Evolutionary conservation across 2,329 filamentous ascomycete species (phyloP).

Genomic region (Dothideomycetes sp.): DNA sequence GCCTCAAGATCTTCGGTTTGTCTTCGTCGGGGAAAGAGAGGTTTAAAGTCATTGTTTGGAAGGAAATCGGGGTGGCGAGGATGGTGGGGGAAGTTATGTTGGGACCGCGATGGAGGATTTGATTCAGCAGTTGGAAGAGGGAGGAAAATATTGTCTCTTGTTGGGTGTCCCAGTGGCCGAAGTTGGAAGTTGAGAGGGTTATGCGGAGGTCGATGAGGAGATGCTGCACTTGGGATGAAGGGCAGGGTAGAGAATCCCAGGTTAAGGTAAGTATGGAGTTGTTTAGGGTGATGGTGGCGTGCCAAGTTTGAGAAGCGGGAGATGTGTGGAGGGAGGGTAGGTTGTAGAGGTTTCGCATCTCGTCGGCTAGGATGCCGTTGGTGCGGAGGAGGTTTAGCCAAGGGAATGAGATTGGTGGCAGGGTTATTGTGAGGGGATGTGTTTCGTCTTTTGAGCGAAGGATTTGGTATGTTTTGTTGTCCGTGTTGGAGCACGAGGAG

Average conservation of each 20-base stretch:
- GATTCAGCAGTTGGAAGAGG: not conserved
- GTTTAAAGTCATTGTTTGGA: not conserved
- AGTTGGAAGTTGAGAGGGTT: not conserved
- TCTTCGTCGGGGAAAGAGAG: conserved; percentile 4
- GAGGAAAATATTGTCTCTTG: not conserved
- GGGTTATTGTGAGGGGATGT: not conserved
- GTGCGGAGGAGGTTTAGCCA: conserved; percentile 8
- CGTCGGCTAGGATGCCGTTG: conserved; percentile 1
- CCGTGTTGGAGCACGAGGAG: not conserved
- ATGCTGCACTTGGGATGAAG: conserved; percentile 1
- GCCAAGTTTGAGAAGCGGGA: not conserved
- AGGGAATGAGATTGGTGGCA: conserved; percentile 3
- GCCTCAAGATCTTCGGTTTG: not conserved
- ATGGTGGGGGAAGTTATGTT: not conserved
- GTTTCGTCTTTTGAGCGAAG: not conserved
- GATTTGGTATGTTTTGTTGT: not conserved
- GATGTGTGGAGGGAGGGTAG: not conserved
- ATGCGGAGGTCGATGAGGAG: conserved; percentile 1
- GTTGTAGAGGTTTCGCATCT: conserved; percentile 7
- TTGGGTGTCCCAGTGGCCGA: conserved; percentile 6
- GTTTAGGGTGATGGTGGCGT: not conserved
- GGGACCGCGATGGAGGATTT: not conserved
- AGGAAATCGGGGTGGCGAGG: not conserved
- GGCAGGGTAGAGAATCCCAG: conserved; percentile 3
- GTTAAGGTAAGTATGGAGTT: conserved; percentile 1